Conservation (phyloP, 805 yeast species). For the Yarrowia sp. region DNA sequence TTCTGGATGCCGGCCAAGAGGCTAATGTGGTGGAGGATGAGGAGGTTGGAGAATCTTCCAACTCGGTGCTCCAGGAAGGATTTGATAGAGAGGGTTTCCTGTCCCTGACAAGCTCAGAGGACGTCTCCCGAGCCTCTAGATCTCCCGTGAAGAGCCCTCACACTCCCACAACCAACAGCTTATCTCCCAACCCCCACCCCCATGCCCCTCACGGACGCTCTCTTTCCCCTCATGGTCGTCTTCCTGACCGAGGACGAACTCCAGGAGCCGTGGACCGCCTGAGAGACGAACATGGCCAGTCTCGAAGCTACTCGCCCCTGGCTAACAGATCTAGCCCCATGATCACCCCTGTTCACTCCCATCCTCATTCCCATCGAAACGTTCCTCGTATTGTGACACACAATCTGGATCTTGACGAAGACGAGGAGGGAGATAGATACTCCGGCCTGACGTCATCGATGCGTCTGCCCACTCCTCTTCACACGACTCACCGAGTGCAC, state of each 20-base stretch:
- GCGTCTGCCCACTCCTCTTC: conserved; percentile 23
- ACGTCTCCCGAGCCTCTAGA: neutral
- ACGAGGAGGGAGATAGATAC: conserved; percentile 33
- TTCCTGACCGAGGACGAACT: conserved; percentile 3
- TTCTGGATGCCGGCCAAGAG: conserved; percentile 31
- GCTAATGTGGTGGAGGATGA: conserved; percentile 31
- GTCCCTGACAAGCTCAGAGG: neutral
- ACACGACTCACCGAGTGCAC: neutral
- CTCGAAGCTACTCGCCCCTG: conserved; percentile 1
- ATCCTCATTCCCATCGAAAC: neutral
- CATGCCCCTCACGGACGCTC: conserved; percentile 15
- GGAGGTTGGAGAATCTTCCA: conserved; percentile 28
- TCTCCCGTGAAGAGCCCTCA: neutral
- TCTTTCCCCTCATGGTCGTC: conserved; percentile 2
- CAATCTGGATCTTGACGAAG: conserved; percentile 21
- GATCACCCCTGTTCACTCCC: neutral
- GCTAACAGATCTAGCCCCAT: neutral
- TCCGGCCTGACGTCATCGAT: conserved; percentile 29
- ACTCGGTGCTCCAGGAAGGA: conserved; percentile 16
- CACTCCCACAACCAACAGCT: neutral
- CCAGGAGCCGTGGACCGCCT: conserved; percentile 14
- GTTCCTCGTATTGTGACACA: conserved; percentile 16
- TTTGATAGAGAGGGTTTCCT: conserved; percentile 17
- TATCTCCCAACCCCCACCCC: neutral
- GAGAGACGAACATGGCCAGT: neutral